Conservation (phyloP, 352 stramenopile genomes). For the Pythium volutum region DNA sequence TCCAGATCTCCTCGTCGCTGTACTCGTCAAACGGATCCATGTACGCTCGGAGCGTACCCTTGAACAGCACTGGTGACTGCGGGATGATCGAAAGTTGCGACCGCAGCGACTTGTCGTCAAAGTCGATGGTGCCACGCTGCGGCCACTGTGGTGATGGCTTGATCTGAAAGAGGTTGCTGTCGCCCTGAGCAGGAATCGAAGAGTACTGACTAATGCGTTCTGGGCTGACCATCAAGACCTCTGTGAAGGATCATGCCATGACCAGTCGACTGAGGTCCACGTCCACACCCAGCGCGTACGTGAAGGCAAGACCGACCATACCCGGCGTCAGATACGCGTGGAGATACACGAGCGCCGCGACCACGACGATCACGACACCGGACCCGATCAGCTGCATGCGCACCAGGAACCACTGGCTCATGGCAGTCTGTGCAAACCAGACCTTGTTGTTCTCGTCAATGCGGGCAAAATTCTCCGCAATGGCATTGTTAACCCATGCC, state of each 20-base stretch:
- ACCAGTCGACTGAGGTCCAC: conserved; percentile 71
- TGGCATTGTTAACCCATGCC: conserved; percentile 11
- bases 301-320: conserved; percentile 81
- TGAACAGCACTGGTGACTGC: conserved; percentile 25
- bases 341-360: conserved; percentile 32
- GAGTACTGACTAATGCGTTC: conserved; percentile 48
- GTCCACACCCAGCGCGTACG: conserved; percentile 82
- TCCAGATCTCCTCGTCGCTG: conserved; percentile 59
- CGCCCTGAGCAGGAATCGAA: not conserved
- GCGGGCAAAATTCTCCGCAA: conserved; percentile 23
- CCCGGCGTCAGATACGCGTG: conserved; percentile 40
- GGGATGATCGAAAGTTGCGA: conserved; percentile 20
- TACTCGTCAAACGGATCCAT: conserved; percentile 80
- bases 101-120: conserved; percentile 24
- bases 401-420: conserved; percentile 44
- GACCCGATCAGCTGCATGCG: conserved; percentile 51
- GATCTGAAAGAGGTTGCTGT: not conserved
- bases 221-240: conserved; percentile 50
- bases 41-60: conserved; percentile 37
- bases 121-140: not conserved
- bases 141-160: not conserved
- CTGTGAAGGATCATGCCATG: conserved; percentile 29
- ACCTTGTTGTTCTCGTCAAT: conserved; percentile 22
- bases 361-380: conserved; percentile 33
- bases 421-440: conserved; percentile 29